Conservation (phyloP, 75 land plant species). For the Sequoia sempervirens region DNA sequence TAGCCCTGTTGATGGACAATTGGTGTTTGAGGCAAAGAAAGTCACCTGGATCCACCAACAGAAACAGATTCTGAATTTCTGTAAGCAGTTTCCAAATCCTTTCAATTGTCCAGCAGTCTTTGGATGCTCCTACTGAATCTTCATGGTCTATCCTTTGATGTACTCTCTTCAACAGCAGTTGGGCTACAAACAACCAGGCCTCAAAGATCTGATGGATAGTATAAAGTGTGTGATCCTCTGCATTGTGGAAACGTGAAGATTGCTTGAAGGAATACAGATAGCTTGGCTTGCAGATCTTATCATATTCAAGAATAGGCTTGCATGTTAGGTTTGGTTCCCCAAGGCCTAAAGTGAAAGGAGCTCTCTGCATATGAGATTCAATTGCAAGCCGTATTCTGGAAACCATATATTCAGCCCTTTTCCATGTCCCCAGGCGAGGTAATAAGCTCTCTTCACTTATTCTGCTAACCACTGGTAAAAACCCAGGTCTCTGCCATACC, state of each 20-base stretch:
- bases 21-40: constrained; percentile 43
- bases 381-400: constrained; percentile 39
- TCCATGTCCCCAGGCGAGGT: constrained; percentile 58
- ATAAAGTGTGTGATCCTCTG: constrained; percentile 53
- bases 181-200: too few species aligned
- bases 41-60: too few species aligned
- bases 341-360: constrained; percentile 67
- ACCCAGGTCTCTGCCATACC: constrained; percentile 6
- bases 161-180: not conserved
- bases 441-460: constrained; percentile 61
- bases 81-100: constrained; percentile 2
- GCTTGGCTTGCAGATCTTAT: too few species aligned
- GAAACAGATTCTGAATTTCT: too few species aligned
- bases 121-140: constrained; percentile 31
- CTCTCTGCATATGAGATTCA: constrained; percentile 58
- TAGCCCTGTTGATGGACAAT: constrained; percentile 33
- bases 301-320: constrained; percentile 35
- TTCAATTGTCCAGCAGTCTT: constrained; percentile 60
- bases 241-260: constrained; percentile 21
- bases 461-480: constrained; percentile 33
- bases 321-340: constrained; percentile 70
- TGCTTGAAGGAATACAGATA: constrained; percentile 26
- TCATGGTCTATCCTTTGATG: constrained; percentile 23
- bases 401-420: constrained; percentile 46
- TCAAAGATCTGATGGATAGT: constrained; percentile 26